Conservation (phyloP, 805 yeast genomes). For the Nakazawaea ernobii region DNA sequence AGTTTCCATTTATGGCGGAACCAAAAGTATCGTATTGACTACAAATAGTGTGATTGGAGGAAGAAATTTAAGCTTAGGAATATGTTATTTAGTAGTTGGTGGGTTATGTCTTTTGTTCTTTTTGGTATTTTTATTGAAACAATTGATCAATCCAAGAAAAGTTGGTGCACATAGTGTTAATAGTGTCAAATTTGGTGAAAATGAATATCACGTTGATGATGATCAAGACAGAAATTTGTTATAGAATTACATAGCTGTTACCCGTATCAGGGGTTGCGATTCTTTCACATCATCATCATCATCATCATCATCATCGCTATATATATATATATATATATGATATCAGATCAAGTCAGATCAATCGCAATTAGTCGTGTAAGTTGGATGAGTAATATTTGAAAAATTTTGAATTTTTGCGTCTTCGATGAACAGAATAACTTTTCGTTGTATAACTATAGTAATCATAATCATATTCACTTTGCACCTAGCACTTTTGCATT, state of each 20-base stretch:
- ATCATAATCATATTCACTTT: no score
- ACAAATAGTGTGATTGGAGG: slow-evolving; percentile 87
- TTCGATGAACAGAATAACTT: no score
- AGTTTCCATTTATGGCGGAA: slow-evolving; percentile 79
- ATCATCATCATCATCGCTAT: background rate
- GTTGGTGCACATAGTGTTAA: slow-evolving; percentile 65
- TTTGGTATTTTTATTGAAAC: slow-evolving; percentile 70
- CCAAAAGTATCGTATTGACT: slow-evolving; percentile 74
- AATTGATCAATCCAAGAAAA: slow-evolving; percentile 77
- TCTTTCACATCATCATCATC: no score
- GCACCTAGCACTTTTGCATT: no score
- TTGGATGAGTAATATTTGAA: no score
- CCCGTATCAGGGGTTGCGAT: no score
- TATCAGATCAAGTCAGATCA: background rate
- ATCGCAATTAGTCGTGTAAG: no score
- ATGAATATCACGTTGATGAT: slow-evolving; percentile 5
- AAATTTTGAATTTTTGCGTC: no score
- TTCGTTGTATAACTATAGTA: no score
- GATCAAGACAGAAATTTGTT: slow-evolving; percentile 3
- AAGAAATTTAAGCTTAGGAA: slow-evolving; percentile 75
- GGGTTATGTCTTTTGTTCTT: slow-evolving; percentile 69
- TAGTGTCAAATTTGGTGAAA: slow-evolving; percentile 9
- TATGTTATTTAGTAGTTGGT: slow-evolving; percentile 82
- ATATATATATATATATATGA: background rate
- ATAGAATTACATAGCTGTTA: background rate